Conservation (phyloP, 78 protist species). For the Dictyostelium brefeldianum region DNA sequence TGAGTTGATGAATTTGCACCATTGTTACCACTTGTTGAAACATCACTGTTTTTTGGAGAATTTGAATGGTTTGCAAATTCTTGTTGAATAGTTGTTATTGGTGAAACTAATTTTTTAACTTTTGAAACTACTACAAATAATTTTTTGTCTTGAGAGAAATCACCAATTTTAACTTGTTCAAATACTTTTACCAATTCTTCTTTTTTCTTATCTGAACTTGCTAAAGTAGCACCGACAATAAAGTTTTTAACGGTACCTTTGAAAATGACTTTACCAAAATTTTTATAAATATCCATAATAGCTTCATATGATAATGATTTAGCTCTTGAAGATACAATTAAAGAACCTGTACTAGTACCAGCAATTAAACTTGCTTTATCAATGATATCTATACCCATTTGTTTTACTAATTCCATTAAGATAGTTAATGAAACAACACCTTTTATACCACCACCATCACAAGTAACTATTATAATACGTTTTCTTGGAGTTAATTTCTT, state of each 20-base stretch:
- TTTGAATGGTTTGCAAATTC: not conserved
- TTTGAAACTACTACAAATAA: constrained; percentile 5
- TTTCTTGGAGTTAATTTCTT: not conserved
- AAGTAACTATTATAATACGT: not conserved
- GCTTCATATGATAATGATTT: not conserved
- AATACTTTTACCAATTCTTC: constrained; percentile 10
- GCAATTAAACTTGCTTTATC: constrained; percentile 16
- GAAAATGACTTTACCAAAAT: constrained; percentile 46
- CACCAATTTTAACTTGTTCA: not conserved
- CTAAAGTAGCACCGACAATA: not conserved
- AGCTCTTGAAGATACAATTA: not conserved
- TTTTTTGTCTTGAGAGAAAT: constrained; percentile 9
- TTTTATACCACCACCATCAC: constrained; percentile 70
- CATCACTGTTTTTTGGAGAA: not conserved
- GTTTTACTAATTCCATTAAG: not conserved
- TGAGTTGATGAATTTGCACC: no score
- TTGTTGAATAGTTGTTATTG: not conserved
- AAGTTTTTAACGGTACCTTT: constrained; percentile 14
- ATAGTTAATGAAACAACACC: constrained; percentile 27
- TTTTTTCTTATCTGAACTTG: constrained; percentile 13
- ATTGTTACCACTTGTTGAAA: no score
- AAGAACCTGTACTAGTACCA: constrained; percentile 41
- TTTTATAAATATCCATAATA: constrained; percentile 24
- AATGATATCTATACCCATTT: not conserved
- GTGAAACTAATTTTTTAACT: not conserved